phyloP scores from a whole-genome alignment of 129 eudicot species.

The Apium graveolens region DNA sequence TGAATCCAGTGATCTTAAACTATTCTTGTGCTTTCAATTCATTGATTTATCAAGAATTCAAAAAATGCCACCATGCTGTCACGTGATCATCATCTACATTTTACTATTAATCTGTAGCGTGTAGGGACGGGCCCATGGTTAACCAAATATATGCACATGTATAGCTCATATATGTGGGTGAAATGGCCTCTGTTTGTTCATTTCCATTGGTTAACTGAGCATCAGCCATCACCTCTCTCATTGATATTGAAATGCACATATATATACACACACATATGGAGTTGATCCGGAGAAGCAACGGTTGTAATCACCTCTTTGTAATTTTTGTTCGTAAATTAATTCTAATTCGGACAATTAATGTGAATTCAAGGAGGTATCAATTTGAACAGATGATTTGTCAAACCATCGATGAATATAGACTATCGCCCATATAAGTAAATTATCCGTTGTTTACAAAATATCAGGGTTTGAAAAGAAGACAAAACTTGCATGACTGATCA shows the following conservation, averaged over 20 bases:
- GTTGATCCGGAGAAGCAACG: no score
- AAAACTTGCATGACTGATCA: no score
- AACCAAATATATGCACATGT: conserved; percentile 3
- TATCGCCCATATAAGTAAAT: no score
- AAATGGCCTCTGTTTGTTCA: neutral
- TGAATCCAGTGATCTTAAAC: neutral
- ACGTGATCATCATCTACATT: conserved; percentile 1
- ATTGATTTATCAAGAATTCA: neutral
- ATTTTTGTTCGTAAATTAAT: no score
- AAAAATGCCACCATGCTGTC: neutral
- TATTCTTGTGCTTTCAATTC: neutral
- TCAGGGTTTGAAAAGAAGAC: neutral
- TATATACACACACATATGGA: no score
- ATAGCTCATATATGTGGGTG: conserved; percentile 2
- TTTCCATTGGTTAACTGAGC: neutral
- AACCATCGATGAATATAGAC: no score
- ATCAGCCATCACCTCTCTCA: neutral
- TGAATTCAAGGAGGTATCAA: no score
- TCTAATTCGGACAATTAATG: no score
- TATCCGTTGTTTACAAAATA: no score
- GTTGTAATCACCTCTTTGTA: no score
- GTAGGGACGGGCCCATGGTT: conserved; percentile 5
- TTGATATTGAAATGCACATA: neutral
- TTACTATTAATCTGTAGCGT: neutral
- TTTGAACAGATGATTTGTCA: no score